Conservation (phyloP, 139 green algal species). For the Chlamydomonas eustigma region DNA sequence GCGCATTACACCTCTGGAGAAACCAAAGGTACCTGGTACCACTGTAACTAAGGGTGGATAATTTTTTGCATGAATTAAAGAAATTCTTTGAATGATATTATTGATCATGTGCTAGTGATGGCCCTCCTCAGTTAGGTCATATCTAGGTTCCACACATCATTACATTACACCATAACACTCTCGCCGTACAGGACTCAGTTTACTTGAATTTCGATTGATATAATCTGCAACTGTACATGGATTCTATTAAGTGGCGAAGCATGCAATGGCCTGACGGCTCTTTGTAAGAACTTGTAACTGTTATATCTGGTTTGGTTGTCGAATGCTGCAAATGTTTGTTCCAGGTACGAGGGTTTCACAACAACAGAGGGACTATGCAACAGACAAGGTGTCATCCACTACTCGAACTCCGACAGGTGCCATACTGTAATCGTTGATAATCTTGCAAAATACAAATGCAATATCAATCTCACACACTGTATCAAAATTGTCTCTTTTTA, state of each 20-base stretch:
- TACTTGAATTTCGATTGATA: too few relatives aligned
- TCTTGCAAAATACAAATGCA: not conserved
- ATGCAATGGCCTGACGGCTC: conserved; percentile 3
- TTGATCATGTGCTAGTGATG: too few relatives aligned
- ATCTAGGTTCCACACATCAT: too few relatives aligned
- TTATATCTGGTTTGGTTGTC: not conserved
- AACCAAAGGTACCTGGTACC: too few relatives aligned
- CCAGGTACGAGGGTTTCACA: conserved; percentile 11
- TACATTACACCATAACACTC: too few relatives aligned
- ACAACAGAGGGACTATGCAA: not conserved
- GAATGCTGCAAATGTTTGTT: too few relatives aligned
- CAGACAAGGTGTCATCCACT: conserved; percentile 11
- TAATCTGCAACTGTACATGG: conserved; percentile 2
- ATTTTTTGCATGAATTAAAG: too few relatives aligned
- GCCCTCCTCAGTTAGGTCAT: too few relatives aligned
- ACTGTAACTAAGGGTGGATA: too few relatives aligned
- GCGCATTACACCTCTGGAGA: too few relatives aligned
- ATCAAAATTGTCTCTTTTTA: not conserved
- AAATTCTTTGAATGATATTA: too few relatives aligned
- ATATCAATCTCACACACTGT: not conserved
- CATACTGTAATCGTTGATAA: not conserved
- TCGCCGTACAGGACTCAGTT: too few relatives aligned
- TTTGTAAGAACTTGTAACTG: not conserved
- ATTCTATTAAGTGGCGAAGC: not conserved
- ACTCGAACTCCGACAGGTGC: conserved; percentile 15